A percentile compares a stretch with the other conserved stretches of the same genome.
phyloP scores from a whole-genome alignment of 768 basidiomycete species.

The Pleurotus cornucopiae region DNA sequence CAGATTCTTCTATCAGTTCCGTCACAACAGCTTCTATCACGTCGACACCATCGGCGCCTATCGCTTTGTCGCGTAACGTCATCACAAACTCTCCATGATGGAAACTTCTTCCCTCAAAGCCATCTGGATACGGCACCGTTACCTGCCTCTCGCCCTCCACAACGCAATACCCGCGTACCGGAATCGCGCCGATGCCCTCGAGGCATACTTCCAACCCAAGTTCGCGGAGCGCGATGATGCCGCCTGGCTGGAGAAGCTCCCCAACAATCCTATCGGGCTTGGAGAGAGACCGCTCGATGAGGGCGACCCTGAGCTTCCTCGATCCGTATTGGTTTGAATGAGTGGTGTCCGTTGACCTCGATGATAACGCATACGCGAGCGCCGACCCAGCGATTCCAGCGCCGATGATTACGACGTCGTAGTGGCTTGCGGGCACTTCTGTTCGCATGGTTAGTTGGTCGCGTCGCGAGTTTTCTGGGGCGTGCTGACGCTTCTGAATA shows the following conservation, averaged over 20 bases:
- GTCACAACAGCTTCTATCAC: conserved; percentile 86
- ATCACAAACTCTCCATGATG: conserved; percentile 93
- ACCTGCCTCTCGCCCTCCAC: conserved; percentile 62
- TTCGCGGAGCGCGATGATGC: conserved; percentile 66
- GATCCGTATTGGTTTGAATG: no score
- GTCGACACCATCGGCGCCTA: conserved; percentile 48
- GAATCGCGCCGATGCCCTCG: conserved; percentile 83
- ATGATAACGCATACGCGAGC: conserved; percentile 81
- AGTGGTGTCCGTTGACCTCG: conserved; percentile 24
- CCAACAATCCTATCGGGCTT: conserved; percentile 99
- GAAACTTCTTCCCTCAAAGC: conserved; percentile 76
- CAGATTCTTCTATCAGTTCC: conserved; percentile 60
- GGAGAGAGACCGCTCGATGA: conserved; percentile 87
- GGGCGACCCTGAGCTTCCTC: conserved; percentile 67
- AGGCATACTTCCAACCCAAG: conserved; percentile 77
- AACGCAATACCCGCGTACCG: conserved; percentile 83
- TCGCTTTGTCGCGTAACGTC: conserved; percentile 66
- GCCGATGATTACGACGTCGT: conserved; percentile 87
- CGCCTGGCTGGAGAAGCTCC: conserved; percentile 95
- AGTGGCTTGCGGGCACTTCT: conserved; percentile 21
- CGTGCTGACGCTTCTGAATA: not conserved
- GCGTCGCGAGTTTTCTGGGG: not conserved
- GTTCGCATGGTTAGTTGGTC: not conserved
- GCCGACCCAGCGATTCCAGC: conserved; percentile 88
- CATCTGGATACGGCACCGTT: conserved; percentile 83